A percentile compares a stretch with the other conserved stretches of the same genome.
phyloP scores from a whole-genome alignment of 805 yeast genomes.

The Saccharomyces kudriavzevii region DNA sequence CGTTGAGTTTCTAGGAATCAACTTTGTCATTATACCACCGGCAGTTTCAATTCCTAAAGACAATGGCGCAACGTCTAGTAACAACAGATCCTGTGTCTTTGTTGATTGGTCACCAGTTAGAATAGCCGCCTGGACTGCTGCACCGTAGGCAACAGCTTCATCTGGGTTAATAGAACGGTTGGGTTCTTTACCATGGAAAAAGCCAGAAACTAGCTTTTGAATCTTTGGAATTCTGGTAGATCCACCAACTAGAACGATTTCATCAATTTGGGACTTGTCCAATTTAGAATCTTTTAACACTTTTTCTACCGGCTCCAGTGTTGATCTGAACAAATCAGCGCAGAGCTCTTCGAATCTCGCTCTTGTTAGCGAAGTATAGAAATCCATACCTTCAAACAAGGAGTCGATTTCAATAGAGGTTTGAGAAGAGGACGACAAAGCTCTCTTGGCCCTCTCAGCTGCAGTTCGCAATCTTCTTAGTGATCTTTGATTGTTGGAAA shows the following conservation, averaged over 20 bases:
- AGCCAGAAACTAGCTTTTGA: constrained; percentile 88
- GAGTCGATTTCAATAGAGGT: constrained; percentile 92
- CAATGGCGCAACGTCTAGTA: constrained; percentile 93
- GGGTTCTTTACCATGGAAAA: constrained; percentile 95
- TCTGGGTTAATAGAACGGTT: constrained; percentile 94
- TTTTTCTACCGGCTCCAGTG: constrained; percentile 89
- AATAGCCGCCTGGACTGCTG: constrained; percentile 95
- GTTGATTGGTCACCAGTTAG: constrained; percentile 91
- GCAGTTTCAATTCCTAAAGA: constrained; percentile 96
- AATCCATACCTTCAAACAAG: constrained; percentile 86
- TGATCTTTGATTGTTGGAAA: constrained; percentile 84
- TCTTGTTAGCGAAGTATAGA: constrained; percentile 90
- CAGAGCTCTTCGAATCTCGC: constrained; percentile 95
- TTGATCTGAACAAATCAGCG: constrained; percentile 86
- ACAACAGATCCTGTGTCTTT: constrained; percentile 86
- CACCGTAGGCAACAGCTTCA: constrained; percentile 98
- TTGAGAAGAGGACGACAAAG: constrained; percentile 90
- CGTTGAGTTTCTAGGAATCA: constrained; percentile 91
- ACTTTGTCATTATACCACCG: constrained; percentile 97
- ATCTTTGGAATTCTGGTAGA: constrained; percentile 96
- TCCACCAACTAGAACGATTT: constrained; percentile 92
- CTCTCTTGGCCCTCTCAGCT: constrained; percentile 96
- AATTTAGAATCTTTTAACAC: constrained; percentile 82
- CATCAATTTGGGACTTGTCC: constrained; percentile 81
- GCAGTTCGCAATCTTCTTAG: constrained; percentile 94